Percentiles rank a stretch among this genome's conserved stretches.
Conservation (phyloP, 306 rosid species). For the Quercus glauca region DNA sequence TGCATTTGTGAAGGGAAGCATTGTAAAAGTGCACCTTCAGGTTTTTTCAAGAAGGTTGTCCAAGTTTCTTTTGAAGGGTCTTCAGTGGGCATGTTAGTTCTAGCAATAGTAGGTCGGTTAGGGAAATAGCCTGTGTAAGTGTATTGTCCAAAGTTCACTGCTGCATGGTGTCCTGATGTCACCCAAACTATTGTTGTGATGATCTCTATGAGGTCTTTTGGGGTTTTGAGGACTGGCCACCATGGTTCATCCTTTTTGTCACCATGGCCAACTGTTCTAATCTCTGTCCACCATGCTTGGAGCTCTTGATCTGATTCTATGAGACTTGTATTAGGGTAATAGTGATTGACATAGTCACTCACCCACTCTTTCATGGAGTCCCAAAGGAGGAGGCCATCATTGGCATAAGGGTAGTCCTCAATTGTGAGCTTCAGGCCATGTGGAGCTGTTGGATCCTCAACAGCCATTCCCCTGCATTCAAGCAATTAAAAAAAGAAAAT, state of each 20-base stretch:
- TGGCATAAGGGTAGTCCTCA: slow-evolving; percentile 49
- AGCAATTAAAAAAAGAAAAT: neutral
- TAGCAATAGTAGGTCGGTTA: slow-evolving; percentile 35
- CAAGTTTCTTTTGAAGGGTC: slow-evolving; percentile 25
- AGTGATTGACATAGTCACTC: slow-evolving; percentile 33
- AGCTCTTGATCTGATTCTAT: slow-evolving; percentile 40
- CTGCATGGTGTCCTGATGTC: slow-evolving; percentile 53
- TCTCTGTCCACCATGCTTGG: slow-evolving; percentile 82
- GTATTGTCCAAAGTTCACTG: slow-evolving; percentile 67
- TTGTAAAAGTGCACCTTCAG: slow-evolving; percentile 27
- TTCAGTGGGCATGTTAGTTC: slow-evolving; percentile 38
- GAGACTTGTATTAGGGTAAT: neutral
- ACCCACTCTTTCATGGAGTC: slow-evolving; percentile 38
- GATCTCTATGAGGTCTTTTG: slow-evolving; percentile 27
- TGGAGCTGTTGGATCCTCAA: slow-evolving; percentile 33
- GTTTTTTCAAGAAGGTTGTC: slow-evolving; percentile 29
- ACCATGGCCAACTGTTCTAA: slow-evolving; percentile 31
- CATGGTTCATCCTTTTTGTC: slow-evolving; percentile 56
- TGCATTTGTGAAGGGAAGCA: slow-evolving; percentile 45
- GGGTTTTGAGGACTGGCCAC: slow-evolving; percentile 46
- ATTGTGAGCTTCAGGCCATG: slow-evolving; percentile 43
- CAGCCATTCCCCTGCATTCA: slow-evolving; percentile 49
- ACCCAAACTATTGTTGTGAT: slow-evolving; percentile 42
- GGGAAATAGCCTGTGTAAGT: slow-evolving; percentile 45
- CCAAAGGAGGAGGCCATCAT: slow-evolving; percentile 49